Conservation (phyloP, 208 protist genomes). For the Acanthamoeba rhysodes region DNA sequence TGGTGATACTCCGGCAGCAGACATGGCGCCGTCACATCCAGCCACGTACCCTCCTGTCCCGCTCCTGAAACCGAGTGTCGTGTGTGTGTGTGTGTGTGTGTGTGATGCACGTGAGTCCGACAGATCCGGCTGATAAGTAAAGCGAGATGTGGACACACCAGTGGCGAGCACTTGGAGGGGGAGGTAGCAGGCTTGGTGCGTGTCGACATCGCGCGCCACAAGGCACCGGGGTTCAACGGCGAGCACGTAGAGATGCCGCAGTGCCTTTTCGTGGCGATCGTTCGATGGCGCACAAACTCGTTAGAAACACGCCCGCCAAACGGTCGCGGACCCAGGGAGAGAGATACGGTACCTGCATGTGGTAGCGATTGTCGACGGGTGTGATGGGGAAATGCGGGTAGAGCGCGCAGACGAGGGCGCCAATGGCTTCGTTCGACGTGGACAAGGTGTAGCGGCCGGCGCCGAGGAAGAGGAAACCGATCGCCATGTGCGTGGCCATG, state of each 20-base stretch:
- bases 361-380: constrained; percentile 94
- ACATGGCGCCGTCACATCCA: constrained; percentile 80
- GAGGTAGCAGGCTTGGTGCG: constrained; percentile 83
- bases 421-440: constrained; percentile 92
- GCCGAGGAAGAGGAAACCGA: constrained; percentile 97
- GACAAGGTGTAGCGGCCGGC: constrained; percentile 94
- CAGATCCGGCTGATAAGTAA: neutral
- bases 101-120: neutral
- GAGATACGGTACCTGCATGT: constrained; percentile 85
- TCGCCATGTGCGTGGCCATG: constrained; percentile 96
- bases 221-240: constrained; percentile 94
- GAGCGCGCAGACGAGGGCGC: constrained; percentile 94
- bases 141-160: neutral
- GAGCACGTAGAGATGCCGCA: constrained; percentile 97
- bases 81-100: too few species aligned
- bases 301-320: neutral
- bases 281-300: neutral
- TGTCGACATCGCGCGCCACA: constrained; percentile 95
- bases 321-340: neutral
- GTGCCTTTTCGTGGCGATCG: constrained; percentile 51
- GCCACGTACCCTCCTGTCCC: neutral
- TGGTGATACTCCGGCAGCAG: constrained; percentile 77
- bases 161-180: constrained; percentile 78
- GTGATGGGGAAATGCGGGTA: constrained; percentile 95
- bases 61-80: neutral